These are phyloP conservation scores for Pseudogymnoascus sp. DNA, from an alignment of 2,329 filamentous ascomycete genomes.

Conservation along the genomic window DNA sequence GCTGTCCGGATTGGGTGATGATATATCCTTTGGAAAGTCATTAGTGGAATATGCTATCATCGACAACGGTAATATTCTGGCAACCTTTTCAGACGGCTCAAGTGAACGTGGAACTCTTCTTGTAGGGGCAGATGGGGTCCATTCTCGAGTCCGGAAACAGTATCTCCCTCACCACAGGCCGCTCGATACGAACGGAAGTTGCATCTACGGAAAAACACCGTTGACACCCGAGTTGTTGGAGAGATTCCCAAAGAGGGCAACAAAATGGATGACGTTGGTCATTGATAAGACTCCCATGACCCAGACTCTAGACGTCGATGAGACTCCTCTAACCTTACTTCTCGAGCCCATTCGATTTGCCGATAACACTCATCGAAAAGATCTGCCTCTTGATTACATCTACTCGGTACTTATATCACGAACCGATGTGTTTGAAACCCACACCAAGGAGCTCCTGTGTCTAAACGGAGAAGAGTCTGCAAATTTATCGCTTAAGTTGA, in stretches of 20 bases:
- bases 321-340: slow-evolving; percentile 18
- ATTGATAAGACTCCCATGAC: slow-evolving; percentile 13
- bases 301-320: slow-evolving; percentile 10
- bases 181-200: slow-evolving; percentile 31
- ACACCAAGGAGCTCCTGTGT: slow-evolving; percentile 8
- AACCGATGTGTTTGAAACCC: slow-evolving; percentile 3
- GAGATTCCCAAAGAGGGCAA: slow-evolving; percentile 15
- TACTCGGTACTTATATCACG: slow-evolving; percentile 28
- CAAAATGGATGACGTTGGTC: slow-evolving; percentile 23
- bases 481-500: slow-evolving; percentile 11
- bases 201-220: slow-evolving; percentile 34
- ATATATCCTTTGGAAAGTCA: slow-evolving; percentile 28
- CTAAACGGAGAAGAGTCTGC: slow-evolving; percentile 11
- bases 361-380: slow-evolving; percentile 12
- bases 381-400: slow-evolving; percentile 25
- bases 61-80: slow-evolving; percentile 17
- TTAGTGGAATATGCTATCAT: slow-evolving; percentile 18
- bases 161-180: slow-evolving; percentile 28
- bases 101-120: slow-evolving; percentile 27
- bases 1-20: slow-evolving; percentile 23
- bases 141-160: slow-evolving; percentile 31
- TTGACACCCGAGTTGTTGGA: slow-evolving; percentile 22
- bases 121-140: slow-evolving; percentile 33
- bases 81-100: slow-evolving; percentile 29
- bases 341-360: slow-evolving; percentile 23